Conservation (phyloP, 1,284 basidiomycete genomes). For the Ganoderma resinaceum region DNA sequence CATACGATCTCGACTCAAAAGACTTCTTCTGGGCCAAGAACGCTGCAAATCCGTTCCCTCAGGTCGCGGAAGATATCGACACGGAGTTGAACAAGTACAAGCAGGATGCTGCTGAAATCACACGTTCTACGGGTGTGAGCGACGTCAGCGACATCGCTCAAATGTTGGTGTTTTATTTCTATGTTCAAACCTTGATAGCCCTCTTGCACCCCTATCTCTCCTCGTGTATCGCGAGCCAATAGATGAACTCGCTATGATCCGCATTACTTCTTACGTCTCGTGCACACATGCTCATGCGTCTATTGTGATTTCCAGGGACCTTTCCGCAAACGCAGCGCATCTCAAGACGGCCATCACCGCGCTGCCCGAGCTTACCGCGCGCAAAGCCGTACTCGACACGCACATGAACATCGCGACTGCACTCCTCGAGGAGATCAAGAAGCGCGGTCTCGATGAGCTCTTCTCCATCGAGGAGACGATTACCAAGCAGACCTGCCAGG, state of each 20-base stretch:
- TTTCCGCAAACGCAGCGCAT: slow-evolving; percentile 94
- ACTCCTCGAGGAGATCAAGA: slow-evolving; percentile 95
- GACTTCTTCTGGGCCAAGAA: slow-evolving; percentile 99
- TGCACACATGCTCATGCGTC: slow-evolving; percentile 4
- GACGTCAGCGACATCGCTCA: slow-evolving; percentile 96
- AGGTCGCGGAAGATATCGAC: slow-evolving; percentile 98
- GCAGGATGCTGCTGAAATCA: slow-evolving; percentile 96
- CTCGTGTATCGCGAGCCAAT: background rate
- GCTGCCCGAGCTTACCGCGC: slow-evolving; percentile 95
- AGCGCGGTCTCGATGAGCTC: slow-evolving; percentile 92
- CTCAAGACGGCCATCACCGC: slow-evolving; percentile 98
- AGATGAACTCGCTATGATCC: background rate
- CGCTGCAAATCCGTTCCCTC: slow-evolving; percentile 95
- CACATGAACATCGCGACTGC: slow-evolving; percentile 99
- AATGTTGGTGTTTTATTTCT: slow-evolving; percentile 62
- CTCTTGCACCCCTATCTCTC: background rate
- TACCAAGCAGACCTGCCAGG: slow-evolving; percentile 82
- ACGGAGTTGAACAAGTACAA: slow-evolving; percentile 94
- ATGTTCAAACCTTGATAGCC: slow-evolving; percentile 8
- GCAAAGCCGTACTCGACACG: slow-evolving; percentile 96
- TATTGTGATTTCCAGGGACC: slow-evolving; percentile 62
- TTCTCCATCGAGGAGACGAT: slow-evolving; percentile 97
- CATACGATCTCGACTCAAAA: slow-evolving; percentile 96
- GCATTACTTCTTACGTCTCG: background rate
- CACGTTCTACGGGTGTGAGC: slow-evolving; percentile 94